Evolutionary conservation across 768 basidiomycete species (phyloP).

Genomic region (Daedalea quercina): DNA sequence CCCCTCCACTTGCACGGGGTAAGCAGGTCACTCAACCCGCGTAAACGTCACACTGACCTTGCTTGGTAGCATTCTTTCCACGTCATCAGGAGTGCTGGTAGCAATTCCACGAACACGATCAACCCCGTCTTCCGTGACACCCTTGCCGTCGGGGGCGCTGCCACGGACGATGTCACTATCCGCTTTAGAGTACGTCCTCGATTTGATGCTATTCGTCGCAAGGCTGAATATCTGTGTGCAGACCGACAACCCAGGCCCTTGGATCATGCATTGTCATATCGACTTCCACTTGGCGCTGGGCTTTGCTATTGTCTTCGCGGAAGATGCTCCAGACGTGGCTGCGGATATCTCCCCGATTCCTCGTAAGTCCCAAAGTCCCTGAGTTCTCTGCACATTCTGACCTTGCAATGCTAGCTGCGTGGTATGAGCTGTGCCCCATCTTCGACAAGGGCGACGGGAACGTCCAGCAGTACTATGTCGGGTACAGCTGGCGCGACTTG

Average conservation of each 20-base stretch:
- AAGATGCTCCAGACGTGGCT: background rate
- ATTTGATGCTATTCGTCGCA: slow-evolving; percentile 6
- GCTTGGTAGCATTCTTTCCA: slow-evolving; percentile 28
- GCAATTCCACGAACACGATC: slow-evolving; percentile 26
- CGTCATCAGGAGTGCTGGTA: slow-evolving; percentile 29
- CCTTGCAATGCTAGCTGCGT: background rate
- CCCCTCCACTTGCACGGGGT: slow-evolving; percentile 42
- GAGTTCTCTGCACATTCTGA: background rate
- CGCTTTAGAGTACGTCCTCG: slow-evolving; percentile 10
- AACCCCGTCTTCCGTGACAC: slow-evolving; percentile 29
- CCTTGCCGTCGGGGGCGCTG: slow-evolving; percentile 13
- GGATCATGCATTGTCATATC: slow-evolving; percentile 29
- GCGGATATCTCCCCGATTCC: background rate
- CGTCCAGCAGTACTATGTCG: too few species aligned
- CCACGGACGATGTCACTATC: slow-evolving; percentile 16
- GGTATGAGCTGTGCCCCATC: background rate
- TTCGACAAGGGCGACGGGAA: too few species aligned
- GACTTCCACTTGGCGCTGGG: slow-evolving; percentile 27
- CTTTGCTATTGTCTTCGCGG: slow-evolving; percentile 29
- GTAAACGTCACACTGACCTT: background rate
- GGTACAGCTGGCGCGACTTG: too few species aligned
- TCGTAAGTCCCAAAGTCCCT: background rate
- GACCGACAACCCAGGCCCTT: slow-evolving; percentile 58
- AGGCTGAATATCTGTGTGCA: slow-evolving; percentile 30
- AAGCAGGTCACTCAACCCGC: slow-evolving; percentile 9